These are phyloP conservation scores for Aspergillus eucalypticola DNA, from an alignment of 2,329 filamentous ascomycete species.

Conservation along the genomic window DNA sequence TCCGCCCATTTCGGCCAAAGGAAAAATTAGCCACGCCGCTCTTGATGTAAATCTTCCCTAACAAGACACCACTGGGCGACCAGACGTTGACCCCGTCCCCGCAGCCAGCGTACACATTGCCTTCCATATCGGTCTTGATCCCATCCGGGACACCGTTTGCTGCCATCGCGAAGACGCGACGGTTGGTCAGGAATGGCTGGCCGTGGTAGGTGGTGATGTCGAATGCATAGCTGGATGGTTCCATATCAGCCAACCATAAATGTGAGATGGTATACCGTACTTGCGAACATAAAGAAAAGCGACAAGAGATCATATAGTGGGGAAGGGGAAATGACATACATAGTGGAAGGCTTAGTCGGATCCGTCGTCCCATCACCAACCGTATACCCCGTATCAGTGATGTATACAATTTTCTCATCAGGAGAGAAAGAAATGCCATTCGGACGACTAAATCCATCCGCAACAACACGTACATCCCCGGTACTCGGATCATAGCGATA, in stretches of 20 bases:
- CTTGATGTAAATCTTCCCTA: conserved; percentile 59
- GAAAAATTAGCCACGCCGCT: conserved; percentile 51
- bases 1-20: conserved; percentile 42
- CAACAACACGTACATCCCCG: conserved; percentile 39
- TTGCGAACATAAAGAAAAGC: not conserved
- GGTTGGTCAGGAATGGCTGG: conserved; percentile 49
- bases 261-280: too few relatives aligned
- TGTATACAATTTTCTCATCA: conserved; percentile 42
- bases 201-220: conserved; percentile 44
- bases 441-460: conserved; percentile 41
- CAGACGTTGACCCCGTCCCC: conserved; percentile 58
- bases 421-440: conserved; percentile 47
- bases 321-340: conserved; percentile 26
- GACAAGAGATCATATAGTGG: too few relatives aligned
- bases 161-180: conserved; percentile 54
- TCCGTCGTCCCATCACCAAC: conserved; percentile 25
- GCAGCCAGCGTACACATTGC: conserved; percentile 58
- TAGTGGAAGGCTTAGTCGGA: conserved; percentile 23
- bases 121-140: conserved; percentile 53
- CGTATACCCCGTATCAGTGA: conserved; percentile 42
- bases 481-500: conserved; percentile 45
- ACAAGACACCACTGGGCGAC: conserved; percentile 48
- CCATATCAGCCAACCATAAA: not conserved
- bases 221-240: conserved; percentile 46
- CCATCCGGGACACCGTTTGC: conserved; percentile 48